A percentile compares a stretch with the other conserved stretches of the same genome.
phyloP scores from a whole-genome alignment of 805 yeast genomes.

The Candida coquimbonensis region DNA sequence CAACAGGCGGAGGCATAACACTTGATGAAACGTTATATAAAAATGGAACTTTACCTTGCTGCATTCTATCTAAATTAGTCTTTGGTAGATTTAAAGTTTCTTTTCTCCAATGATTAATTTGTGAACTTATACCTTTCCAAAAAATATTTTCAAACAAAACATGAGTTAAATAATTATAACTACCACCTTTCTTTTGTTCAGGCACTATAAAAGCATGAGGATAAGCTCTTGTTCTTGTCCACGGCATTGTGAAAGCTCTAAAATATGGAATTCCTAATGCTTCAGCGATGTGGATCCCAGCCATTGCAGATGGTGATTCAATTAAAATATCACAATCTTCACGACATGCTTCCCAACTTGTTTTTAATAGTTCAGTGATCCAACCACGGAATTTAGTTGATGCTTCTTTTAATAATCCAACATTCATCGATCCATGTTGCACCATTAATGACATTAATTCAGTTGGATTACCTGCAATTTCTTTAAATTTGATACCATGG shows the following conservation, averaged over 20 bases:
- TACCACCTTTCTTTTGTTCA: constrained; percentile 87
- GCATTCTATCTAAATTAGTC: constrained; percentile 65
- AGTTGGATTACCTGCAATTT: constrained; percentile 88
- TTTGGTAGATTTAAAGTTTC: constrained; percentile 55
- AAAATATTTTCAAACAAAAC: constrained; percentile 88
- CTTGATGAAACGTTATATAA: constrained; percentile 83
- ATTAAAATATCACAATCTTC: constrained; percentile 73
- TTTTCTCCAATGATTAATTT: constrained; percentile 83
- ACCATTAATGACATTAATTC: constrained; percentile 92
- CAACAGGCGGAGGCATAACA: constrained; percentile 87
- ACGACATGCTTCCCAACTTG: constrained; percentile 80
- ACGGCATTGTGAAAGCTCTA: constrained; percentile 97
- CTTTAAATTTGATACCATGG: constrained; percentile 62
- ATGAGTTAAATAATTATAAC: constrained; percentile 87
- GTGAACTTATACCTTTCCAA: constrained; percentile 88
- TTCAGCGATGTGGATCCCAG: constrained; percentile 92
- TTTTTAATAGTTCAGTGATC: constrained; percentile 63
- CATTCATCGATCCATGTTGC: constrained; percentile 80
- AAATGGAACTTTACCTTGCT: constrained; percentile 78
- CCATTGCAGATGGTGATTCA: constrained; percentile 96
- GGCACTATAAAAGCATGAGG: constrained; percentile 97
- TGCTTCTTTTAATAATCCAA: constrained; percentile 78
- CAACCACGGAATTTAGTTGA: constrained; percentile 71
- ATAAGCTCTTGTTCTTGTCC: constrained; percentile 93
- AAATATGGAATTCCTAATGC: constrained; percentile 84